phyloP scores from a whole-genome alignment of 257 asterid species.

The Forsythia viridissima region DNA sequence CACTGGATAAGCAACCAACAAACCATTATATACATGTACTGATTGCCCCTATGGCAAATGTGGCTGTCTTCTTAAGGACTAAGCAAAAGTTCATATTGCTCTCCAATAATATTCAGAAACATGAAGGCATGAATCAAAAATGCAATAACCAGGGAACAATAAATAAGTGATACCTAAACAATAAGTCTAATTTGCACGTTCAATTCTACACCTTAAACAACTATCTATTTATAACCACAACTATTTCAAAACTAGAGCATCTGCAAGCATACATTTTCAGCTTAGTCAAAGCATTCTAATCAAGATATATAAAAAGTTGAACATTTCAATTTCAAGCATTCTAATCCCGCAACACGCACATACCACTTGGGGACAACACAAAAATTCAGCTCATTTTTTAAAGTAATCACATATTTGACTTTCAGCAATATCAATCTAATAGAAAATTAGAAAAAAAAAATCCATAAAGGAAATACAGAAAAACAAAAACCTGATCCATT shows the following conservation, averaged over 20 bases:
- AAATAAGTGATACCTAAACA: neutral
- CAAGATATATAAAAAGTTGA: neutral
- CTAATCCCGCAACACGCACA: neutral
- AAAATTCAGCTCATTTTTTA: neutral
- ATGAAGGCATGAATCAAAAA: neutral
- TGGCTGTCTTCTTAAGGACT: neutral
- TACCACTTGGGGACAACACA: neutral
- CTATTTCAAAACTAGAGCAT: neutral
- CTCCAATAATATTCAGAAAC: neutral
- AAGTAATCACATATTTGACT: neutral
- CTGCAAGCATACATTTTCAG: neutral
- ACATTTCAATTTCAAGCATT: neutral
- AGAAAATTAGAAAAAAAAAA: neutral
- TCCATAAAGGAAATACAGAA: too few relatives aligned
- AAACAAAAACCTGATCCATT: conserved; percentile 65
- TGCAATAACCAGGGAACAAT: neutral
- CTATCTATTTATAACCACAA: neutral
- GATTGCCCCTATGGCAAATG: neutral
- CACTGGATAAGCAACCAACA: neutral
- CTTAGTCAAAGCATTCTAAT: neutral
- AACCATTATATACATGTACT: neutral
- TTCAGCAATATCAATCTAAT: neutral
- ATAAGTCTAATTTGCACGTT: neutral
- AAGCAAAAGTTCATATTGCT: neutral
- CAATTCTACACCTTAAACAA: neutral